These are phyloP conservation scores for Centella asiatica DNA, from an alignment of 129 eudicot species.

Conservation along the genomic window DNA sequence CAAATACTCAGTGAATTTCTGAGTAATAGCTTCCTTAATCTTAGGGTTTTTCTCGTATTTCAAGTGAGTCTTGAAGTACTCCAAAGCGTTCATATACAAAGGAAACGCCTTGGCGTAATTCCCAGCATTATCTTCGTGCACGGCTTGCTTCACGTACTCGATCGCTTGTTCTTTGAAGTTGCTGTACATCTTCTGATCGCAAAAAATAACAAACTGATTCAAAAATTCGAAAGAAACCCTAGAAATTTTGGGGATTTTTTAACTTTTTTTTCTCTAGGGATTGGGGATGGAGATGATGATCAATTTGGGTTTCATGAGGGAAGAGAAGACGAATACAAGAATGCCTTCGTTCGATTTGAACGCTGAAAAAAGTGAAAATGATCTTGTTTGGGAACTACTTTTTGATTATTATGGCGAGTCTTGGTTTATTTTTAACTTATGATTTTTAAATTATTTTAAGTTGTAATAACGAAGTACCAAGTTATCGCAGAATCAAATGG, in stretches of 20 bases:
- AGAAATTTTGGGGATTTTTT: not conserved
- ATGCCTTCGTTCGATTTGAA: too few species aligned
- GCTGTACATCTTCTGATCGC: constrained; percentile 21
- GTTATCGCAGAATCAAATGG: too few species aligned
- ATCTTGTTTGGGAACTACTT: too few species aligned
- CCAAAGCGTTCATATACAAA: constrained; percentile 32
- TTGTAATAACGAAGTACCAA: too few species aligned
- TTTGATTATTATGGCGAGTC: too few species aligned
- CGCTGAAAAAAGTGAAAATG: too few species aligned
- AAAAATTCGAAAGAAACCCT: not conserved
- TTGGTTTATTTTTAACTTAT: too few species aligned
- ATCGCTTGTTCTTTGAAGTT: constrained; percentile 38
- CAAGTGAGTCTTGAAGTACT: constrained; percentile 30
- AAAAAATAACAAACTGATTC: not conserved
- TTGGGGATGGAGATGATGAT: too few species aligned
- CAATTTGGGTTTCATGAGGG: too few species aligned
- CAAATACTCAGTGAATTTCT: constrained; percentile 31
- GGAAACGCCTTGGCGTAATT: constrained; percentile 34
- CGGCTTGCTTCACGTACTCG: constrained; percentile 36
- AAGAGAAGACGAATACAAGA: too few species aligned
- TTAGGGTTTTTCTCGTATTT: constrained; percentile 39
- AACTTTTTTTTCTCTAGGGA: too few species aligned
- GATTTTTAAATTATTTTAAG: too few species aligned
- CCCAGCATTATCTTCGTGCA: constrained; percentile 30
- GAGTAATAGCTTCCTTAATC: constrained; percentile 30